Conservation (phyloP, 176 grass and related monocot genomes). For the Oryza coarctata region DNA sequence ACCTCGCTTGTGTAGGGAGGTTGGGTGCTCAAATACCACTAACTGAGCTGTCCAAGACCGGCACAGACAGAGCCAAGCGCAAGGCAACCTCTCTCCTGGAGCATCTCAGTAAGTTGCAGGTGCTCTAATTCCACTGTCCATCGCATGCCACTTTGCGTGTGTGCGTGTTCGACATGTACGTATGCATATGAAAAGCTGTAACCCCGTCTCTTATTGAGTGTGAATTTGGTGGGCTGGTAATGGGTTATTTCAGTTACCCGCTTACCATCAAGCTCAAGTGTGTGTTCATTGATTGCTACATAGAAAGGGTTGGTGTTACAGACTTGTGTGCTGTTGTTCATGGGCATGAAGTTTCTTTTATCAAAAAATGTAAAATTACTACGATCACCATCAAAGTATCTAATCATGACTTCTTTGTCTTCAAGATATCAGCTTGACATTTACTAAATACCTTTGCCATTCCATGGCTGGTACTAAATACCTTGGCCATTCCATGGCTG, state of each 20-base stretch:
- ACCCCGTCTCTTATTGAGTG: slow-evolving; percentile 39
- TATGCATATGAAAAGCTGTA: slow-evolving; percentile 41
- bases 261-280: slow-evolving; percentile 19
- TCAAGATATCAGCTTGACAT: slow-evolving; percentile 36
- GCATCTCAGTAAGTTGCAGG: slow-evolving; percentile 87
- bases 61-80: slow-evolving; percentile 93
- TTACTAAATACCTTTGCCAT: slow-evolving; percentile 17
- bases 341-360: slow-evolving; percentile 3
- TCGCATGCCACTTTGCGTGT: slow-evolving; percentile 39
- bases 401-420: slow-evolving; percentile 25
- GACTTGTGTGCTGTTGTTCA: slow-evolving; percentile 16
- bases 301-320: slow-evolving; percentile 26
- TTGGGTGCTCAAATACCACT: slow-evolving; percentile 87
- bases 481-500: not conserved
- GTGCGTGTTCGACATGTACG: slow-evolving; percentile 47
- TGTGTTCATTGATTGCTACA: slow-evolving; percentile 28
- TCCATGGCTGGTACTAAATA: slow-evolving; percentile 1
- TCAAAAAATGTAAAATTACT: not conserved
- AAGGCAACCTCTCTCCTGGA: slow-evolving; percentile 90
- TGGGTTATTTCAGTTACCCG: slow-evolving; percentile 33
- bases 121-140: slow-evolving; percentile 48
- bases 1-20: slow-evolving; percentile 81
- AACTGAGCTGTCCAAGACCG: slow-evolving; percentile 79
- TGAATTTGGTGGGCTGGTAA: slow-evolving; percentile 55
- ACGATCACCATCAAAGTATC: not conserved